These are phyloP conservation scores for Cenchrus purpureus DNA, from an alignment of 176 grass and related monocot species.

Conservation along the genomic window DNA sequence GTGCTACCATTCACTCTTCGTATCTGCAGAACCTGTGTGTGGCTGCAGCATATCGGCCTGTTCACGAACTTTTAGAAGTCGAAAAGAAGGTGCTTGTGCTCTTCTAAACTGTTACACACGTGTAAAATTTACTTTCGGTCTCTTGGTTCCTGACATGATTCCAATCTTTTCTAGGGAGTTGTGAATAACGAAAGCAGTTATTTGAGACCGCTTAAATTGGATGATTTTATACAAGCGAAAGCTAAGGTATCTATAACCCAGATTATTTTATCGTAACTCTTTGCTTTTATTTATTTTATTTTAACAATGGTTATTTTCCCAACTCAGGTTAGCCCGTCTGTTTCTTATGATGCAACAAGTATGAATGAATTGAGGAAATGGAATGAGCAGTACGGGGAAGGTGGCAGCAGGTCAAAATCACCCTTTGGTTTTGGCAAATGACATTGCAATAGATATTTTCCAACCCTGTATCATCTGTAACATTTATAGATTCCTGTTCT, in stretches of 20 bases:
- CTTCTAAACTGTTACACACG: conserved; percentile 8
- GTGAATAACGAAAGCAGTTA: conserved; percentile 31
- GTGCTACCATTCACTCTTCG: conserved; percentile 31
- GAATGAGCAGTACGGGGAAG: conserved; percentile 98
- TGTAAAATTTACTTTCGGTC: not conserved
- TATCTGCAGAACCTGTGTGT: conserved; percentile 85
- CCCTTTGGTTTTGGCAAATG: conserved; percentile 88
- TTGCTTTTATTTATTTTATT: not conserved
- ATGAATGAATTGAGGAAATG: conserved; percentile 97
- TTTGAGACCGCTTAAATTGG: conserved; percentile 70
- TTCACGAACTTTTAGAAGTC: conserved; percentile 88
- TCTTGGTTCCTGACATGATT: conserved; percentile 24
- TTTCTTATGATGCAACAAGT: conserved; percentile 81
- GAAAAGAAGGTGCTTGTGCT: conserved; percentile 69
- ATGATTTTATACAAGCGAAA: conserved; percentile 96
- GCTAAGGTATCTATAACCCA: conserved; percentile 65
- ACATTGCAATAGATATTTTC: conserved; percentile 36
- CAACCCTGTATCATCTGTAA: conserved; percentile 35
- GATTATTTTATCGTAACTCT: no score
- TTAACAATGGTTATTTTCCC: conserved; percentile 26
- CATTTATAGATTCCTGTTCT: conserved; percentile 30
- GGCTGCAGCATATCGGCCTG: conserved; percentile 90
- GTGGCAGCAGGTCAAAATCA: conserved; percentile 72
- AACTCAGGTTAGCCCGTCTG: conserved; percentile 77
- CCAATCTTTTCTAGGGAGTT: conserved; percentile 52